These are phyloP conservation scores for Fusarium sulawesiense DNA, from an alignment of 2,329 filamentous ascomycete species.

Conservation along the genomic window DNA sequence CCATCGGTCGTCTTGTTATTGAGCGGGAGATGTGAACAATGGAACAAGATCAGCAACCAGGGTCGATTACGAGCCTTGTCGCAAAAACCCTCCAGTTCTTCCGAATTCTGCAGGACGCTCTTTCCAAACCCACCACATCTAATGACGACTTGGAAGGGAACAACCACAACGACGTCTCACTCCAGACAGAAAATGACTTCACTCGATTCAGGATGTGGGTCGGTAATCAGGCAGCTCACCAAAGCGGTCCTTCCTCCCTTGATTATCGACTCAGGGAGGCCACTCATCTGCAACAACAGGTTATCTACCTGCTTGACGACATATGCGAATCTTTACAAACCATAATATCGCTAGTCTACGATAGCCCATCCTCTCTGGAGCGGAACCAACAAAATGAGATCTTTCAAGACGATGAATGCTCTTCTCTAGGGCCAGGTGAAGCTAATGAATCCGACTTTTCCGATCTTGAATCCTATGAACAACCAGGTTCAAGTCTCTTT, in stretches of 20 bases:
- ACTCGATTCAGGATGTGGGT: slow-evolving; percentile 40
- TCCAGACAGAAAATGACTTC: neutral
- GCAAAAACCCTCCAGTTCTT: neutral
- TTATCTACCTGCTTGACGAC: slow-evolving; percentile 40
- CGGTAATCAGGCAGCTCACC: slow-evolving; percentile 33
- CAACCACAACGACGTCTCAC: fast-evolving
- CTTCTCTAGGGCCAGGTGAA: no score
- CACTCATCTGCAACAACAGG: slow-evolving; percentile 29
- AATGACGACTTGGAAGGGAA: fast-evolving
- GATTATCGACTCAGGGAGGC: slow-evolving; percentile 39
- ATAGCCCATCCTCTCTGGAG: fast-evolving
- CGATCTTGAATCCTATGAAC: neutral
- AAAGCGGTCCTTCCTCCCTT: slow-evolving; percentile 19
- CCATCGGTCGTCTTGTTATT: fast-evolving
- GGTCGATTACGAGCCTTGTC: no score
- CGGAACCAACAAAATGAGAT: neutral
- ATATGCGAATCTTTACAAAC: slow-evolving; percentile 25
- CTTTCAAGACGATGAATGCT: no score
- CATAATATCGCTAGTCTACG: fast-evolving
- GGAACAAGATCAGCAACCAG: neutral
- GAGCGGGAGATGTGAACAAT: neutral
- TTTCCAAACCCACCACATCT: fast-evolving
- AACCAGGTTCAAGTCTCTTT: no score
- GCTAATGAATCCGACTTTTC: neutral
- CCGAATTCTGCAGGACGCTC: neutral